Percentiles rank a stretch among this genome's conserved stretches.
These are phyloP conservation scores for Tolypocladium capitatum DNA, from an alignment of 2,329 filamentous ascomycete genomes.

Conservation along the genomic window DNA sequence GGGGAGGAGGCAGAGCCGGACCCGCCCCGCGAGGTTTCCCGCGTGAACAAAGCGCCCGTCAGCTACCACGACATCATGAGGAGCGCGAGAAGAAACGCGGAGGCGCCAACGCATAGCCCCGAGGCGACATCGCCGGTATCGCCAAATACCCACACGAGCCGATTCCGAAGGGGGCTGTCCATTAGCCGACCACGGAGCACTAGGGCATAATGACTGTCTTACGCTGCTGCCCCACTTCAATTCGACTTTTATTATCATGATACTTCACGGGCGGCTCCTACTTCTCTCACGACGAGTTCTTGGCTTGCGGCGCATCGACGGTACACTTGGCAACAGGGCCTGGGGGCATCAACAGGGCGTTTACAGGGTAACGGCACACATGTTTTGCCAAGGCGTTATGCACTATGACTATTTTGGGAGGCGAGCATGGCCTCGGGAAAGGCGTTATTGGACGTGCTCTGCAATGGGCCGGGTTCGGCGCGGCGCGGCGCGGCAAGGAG, in stretches of 20 bases:
- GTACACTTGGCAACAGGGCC: neutral
- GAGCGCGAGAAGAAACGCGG: conserved; percentile 28
- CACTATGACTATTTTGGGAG: neutral
- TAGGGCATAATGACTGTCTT: conserved; percentile 13
- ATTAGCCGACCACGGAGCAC: conserved; percentile 27
- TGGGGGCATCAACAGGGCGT: neutral
- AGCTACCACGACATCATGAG: conserved; percentile 36
- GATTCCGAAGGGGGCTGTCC: conserved; percentile 21
- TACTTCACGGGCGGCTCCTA: neutral
- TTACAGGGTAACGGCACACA: neutral
- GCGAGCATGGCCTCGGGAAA: neutral
- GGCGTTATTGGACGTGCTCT: neutral
- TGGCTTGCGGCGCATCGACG: neutral
- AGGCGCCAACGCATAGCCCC: conserved; percentile 5
- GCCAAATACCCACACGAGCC: conserved; percentile 16
- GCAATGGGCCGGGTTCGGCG: neutral
- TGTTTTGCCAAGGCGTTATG: neutral
- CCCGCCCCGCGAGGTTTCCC: conserved; percentile 7
- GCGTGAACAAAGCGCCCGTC: conserved; percentile 17
- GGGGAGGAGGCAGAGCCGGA: conserved; percentile 16
- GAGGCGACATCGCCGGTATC: conserved; percentile 12
- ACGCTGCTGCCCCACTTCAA: neutral
- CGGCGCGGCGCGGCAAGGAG: neutral
- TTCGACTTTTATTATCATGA: neutral
- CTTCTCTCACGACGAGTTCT: neutral